Evolutionary conservation across 2,329 filamentous ascomycete genomes (phyloP), one percentile per base, ranked within the genome.

Genomic region (Aspergillus tubingensis): DNA sequence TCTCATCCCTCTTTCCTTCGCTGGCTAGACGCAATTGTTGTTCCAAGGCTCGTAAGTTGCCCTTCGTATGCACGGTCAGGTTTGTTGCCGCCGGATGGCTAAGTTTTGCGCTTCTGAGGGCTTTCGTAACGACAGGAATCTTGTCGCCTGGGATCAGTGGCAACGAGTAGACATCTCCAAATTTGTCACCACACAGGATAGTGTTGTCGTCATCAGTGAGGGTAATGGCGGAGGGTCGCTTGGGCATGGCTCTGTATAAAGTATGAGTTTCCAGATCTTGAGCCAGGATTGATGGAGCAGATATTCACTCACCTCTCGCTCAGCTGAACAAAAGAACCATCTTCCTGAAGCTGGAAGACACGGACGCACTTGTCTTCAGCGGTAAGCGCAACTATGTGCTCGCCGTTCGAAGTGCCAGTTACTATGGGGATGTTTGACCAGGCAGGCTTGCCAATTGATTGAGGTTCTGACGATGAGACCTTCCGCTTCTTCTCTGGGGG

Each of bases 101-200:
- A 4, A 73, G 57, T 60, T 78, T 79, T 15, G 67, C 61, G 25
- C 70, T 62, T 6, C 56, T 43, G 38, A 62, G 62, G 17, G 38
- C 47, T 60, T 70, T 74, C 68, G 11, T 81, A 76, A 39, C 72
- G 74, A 27, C 79, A 77, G 49, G 61, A 44, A 58, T 71, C 62
- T 67, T 69, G 23, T 72, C 69, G 27, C 69, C 71, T 6, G 74
- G 76, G 48, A 92, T 74, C 3, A 98, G 81, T 13, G 95, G 94
- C 7, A 99, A 78, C 10, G 91, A 86, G 77, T 96, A 98, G 62
- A 97, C 94, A 74, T 99, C 95, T 66, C 95, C 95, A 71, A 98
- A 98, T 76, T 99, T 99, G 81, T 99, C 95, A 55, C 88, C 94
- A 63, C 86, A 88, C 60, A 98, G 78, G 64, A 99, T 91, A 8